Evolutionary conservation across 371 early-diverging fungal genomes (phyloP).

Genomic region (Mucor sp.): DNA sequence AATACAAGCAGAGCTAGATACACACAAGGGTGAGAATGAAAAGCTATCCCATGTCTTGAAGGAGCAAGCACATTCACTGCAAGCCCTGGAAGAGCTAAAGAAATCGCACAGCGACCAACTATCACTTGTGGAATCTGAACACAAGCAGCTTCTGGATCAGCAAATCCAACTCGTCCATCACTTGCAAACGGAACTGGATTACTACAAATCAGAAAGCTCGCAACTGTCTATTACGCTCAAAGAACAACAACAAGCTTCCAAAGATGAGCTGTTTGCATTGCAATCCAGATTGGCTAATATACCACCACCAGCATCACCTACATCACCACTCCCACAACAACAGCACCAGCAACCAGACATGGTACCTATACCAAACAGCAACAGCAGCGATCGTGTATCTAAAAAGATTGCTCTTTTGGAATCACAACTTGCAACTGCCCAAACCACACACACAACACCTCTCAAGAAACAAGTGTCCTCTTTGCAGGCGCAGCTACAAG

Average conservation of each 20-base stretch:
- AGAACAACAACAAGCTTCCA: background rate
- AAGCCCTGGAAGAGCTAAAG: background rate
- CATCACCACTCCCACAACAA: background rate
- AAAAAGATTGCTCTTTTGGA: slow-evolving; percentile 2
- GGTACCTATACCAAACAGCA: background rate
- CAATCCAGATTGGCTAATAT: background rate
- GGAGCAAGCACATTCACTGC: slow-evolving; percentile 1
- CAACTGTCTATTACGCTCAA: background rate
- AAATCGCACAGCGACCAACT: background rate
- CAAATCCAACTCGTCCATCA: background rate
- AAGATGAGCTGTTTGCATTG: background rate
- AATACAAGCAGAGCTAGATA: background rate
- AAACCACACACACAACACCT: background rate
- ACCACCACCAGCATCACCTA: background rate
- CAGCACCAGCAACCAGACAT: background rate
- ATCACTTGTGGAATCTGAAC: background rate
- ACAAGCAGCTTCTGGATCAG: background rate
- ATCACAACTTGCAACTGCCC: background rate
- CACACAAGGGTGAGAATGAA: background rate
- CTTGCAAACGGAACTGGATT: background rate
- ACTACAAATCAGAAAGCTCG: background rate
- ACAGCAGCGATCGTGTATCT: slow-evolving; percentile 1
- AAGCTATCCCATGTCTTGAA: background rate
- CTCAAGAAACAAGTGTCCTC: background rate
- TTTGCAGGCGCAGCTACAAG: background rate